Conservation (phyloP, 108 stramenopile species). For the Nitzschia inconspicua region DNA sequence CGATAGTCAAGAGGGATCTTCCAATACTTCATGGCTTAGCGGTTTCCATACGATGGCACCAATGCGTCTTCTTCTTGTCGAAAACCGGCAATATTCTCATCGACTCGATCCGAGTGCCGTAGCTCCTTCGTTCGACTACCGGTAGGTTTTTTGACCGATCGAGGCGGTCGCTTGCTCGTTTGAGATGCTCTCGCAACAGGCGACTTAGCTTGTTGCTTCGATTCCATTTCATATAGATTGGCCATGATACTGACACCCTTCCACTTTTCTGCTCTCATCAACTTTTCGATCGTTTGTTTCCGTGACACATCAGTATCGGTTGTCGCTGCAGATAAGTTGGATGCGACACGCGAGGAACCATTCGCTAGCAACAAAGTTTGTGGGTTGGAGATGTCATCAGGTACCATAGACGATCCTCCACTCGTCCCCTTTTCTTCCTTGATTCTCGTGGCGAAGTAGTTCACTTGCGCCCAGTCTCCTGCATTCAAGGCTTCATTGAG, state of each 20-base stretch:
- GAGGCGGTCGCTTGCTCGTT: neutral
- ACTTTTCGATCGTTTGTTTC: conserved; percentile 23
- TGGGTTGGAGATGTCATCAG: neutral
- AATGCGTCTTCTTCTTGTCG: no score
- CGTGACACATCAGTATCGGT: conserved; percentile 7
- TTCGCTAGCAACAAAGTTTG: neutral
- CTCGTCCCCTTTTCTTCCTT: conserved; percentile 16
- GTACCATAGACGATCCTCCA: conserved; percentile 7
- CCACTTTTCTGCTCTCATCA: conserved; percentile 24
- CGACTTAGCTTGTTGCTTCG: neutral
- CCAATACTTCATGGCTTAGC: no score
- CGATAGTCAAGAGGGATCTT: no score
- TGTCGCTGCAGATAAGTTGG: neutral
- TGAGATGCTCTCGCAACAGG: neutral
- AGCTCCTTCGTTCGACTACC: conserved; percentile 3
- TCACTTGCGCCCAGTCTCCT: conserved; percentile 31
- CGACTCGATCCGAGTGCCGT: conserved; percentile 2
- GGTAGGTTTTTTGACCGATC: neutral
- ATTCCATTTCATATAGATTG: conserved; percentile 35
- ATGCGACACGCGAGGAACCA: neutral
- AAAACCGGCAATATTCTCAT: conserved; percentile 5
- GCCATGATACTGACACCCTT: conserved; percentile 38
- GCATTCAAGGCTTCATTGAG: conserved; percentile 15
- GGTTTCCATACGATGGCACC: no score
- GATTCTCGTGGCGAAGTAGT: conserved; percentile 23